A percentile compares a stretch with the other conserved stretches of the same genome.
These are phyloP conservation scores for Pseudocercospora crystallina DNA, from an alignment of 2,329 filamentous ascomycete genomes.

Conservation along the genomic window DNA sequence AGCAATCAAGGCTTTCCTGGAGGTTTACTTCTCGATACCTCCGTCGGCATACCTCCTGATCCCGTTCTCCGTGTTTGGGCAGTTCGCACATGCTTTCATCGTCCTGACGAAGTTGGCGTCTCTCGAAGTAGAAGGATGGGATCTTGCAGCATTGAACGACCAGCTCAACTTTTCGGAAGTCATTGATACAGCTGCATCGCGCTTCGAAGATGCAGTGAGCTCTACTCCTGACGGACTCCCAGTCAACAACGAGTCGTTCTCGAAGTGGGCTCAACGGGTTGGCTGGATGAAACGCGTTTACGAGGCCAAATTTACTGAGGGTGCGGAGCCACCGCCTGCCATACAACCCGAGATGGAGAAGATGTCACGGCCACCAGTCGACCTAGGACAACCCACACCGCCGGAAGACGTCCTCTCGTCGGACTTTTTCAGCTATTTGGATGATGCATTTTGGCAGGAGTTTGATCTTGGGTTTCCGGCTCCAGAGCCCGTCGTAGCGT, in stretches of 20 bases:
- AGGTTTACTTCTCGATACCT: slow-evolving; percentile 30
- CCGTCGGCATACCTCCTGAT: slow-evolving; percentile 25
- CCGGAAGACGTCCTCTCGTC: slow-evolving; percentile 26
- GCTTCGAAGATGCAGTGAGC: slow-evolving; percentile 23
- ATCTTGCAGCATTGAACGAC: slow-evolving; percentile 22
- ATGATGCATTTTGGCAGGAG: slow-evolving; percentile 29
- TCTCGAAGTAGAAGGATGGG: slow-evolving; percentile 34
- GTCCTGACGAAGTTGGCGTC: slow-evolving; percentile 29
- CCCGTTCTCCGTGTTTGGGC: slow-evolving; percentile 32
- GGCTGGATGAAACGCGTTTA: slow-evolving; percentile 31
- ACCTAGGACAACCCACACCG: slow-evolving; percentile 21
- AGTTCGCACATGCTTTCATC: slow-evolving; percentile 34
- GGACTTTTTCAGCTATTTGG: slow-evolving; percentile 32
- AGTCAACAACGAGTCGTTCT: slow-evolving; percentile 32
- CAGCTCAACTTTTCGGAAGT: slow-evolving; percentile 23
- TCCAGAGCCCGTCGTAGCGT: not conserved
- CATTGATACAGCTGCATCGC: slow-evolving; percentile 23
- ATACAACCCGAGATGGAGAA: not conserved
- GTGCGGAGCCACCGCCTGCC: not conserved
- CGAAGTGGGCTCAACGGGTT: slow-evolving; percentile 30
- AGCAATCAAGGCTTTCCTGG: slow-evolving; percentile 27
- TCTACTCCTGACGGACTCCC: slow-evolving; percentile 26
- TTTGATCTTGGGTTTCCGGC: slow-evolving; percentile 14
- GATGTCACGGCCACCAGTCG: slow-evolving; percentile 8
- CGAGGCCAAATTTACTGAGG: slow-evolving; percentile 23